These are phyloP conservation scores for Xylariaceae sp. DNA, from an alignment of 2,329 filamentous ascomycete genomes.

Conservation along the genomic window DNA sequence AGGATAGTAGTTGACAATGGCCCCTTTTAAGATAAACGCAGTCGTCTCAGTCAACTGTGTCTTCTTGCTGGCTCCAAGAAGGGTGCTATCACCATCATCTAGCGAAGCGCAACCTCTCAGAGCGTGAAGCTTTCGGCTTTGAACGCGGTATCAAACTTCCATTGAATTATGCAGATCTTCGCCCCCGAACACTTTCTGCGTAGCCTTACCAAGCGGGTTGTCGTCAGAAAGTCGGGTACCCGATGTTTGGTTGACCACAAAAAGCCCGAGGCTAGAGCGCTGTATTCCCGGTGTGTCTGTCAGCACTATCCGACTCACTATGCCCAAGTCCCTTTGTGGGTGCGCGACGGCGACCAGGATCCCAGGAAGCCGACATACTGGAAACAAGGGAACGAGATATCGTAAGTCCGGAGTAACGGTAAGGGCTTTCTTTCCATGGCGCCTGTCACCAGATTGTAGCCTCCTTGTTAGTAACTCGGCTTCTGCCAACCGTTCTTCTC, in stretches of 20 bases:
- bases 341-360: too few species aligned
- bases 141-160: slow-evolving; percentile 34
- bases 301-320: neutral
- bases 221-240: slow-evolving; percentile 36
- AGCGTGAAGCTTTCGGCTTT: slow-evolving; percentile 30
- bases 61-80: slow-evolving; percentile 40
- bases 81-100: slow-evolving; percentile 34
- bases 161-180: slow-evolving; percentile 35
- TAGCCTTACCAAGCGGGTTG: slow-evolving; percentile 30
- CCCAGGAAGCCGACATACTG: slow-evolving; percentile 2
- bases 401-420: slow-evolving; percentile 40
- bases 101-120: slow-evolving; percentile 41
- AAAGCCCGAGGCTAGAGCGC: slow-evolving; percentile 35
- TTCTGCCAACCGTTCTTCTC: slow-evolving; percentile 40
- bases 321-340: too few species aligned
- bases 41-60: slow-evolving; percentile 39
- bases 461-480: slow-evolving; percentile 44
- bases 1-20: slow-evolving; percentile 34
- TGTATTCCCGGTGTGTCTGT: neutral
- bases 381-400: slow-evolving; percentile 25
- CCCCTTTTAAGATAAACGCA: slow-evolving; percentile 34
- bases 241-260: slow-evolving; percentile 31
- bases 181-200: slow-evolving; percentile 35
- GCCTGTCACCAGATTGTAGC: slow-evolving; percentile 43
- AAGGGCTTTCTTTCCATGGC: slow-evolving; percentile 40